Evolutionary conservation across 2,329 filamentous ascomycete genomes (phyloP), one percentile per base, ranked within the genome.

Genomic region (Coccinonectria pachysandricola): DNA sequence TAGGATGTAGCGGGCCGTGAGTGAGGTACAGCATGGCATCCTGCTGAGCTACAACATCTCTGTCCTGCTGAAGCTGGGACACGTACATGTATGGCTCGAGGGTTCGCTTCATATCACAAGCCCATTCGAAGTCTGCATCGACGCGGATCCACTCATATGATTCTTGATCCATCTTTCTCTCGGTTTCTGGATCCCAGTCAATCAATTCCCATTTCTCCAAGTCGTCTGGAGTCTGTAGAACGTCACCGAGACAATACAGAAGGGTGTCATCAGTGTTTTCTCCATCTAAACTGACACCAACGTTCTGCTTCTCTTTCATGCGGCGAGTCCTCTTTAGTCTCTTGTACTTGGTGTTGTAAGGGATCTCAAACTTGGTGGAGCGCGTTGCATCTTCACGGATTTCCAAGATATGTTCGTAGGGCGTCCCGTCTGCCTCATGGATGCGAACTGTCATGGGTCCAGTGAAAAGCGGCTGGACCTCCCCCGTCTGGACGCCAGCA

Each of bases 291-390:
- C 68, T 80, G 21, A 62, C 68, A 13, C 65, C 73, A 10, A 44
- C 49, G 21, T 50, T 53, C 24, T 61, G 75, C 34, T 83, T 75
- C 51, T 93, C 84, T 50, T 86, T 86, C 50, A 88, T 75, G 16
- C 82, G 68, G 22, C 80, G 74, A 32, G 82, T 95, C 23, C 87
- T 70, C 62, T 98, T 98, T 3, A 98, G 67, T 7, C 92, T 78
- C 60, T 96, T 98, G 60, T 98, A 98, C 52, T 98, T 98, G 1
- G 91, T 98, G 46, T 96, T 96, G 58, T 98, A 98, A 1, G 88
- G 87, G 34, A 98, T 95, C 36, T 95, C 87, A 33, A 96, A 82
- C 49, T 82, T 91, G 13, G 66, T 67, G 2, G 61, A 62, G 42
- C 80, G 84, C 3, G 81, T 83, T 9, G 75, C 71, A 15, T 79